A percentile compares a stretch with the other conserved stretches of the same genome.
phyloP scores from a whole-genome alignment of 2,329 filamentous ascomycete genomes.

The Aspergillus chevalieri region DNA sequence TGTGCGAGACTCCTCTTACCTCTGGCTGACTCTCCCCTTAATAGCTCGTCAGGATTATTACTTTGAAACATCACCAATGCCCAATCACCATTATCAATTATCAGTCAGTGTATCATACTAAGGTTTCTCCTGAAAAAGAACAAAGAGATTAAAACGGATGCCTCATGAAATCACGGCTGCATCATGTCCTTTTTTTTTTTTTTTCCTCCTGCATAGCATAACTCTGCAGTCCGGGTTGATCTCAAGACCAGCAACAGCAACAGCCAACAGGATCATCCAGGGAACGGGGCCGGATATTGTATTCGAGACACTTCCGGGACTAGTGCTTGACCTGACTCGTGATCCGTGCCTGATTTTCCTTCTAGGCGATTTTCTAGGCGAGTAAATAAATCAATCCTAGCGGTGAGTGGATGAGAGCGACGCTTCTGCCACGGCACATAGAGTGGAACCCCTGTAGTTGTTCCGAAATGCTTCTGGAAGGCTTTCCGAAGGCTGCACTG shows the following conservation, averaged over 20 bases:
- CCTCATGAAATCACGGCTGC: not conserved
- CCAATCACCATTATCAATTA: not conserved
- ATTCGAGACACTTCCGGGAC: not conserved
- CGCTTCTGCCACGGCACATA: conserved; percentile 12
- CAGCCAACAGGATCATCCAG: too few species aligned
- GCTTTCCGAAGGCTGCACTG: conserved; percentile 12
- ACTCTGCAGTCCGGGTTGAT: not conserved
- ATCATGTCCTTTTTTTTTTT: not conserved
- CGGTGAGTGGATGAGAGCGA: conserved; percentile 3
- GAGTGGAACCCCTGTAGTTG: conserved; percentile 6
- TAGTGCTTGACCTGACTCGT: not conserved
- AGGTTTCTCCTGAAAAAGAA: not conserved
- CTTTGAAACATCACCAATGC: not conserved
- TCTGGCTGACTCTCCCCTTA: too few species aligned
- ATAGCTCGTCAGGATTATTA: not conserved
- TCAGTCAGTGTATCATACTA: not conserved
- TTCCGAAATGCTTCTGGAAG: conserved; percentile 17
- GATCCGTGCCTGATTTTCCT: not conserved
- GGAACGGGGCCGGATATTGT: not conserved
- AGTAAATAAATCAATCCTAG: not conserved
- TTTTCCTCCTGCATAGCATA: not conserved
- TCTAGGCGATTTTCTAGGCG: not conserved
- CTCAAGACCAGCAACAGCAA: too few species aligned
- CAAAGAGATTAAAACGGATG: not conserved
- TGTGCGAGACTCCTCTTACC: too few species aligned